Percentiles rank a stretch among this genome's conserved stretches.
These are phyloP conservation scores for Pulveroboletus ridleyi DNA, from an alignment of 1,284 basidiomycete species.

Conservation along the genomic window DNA sequence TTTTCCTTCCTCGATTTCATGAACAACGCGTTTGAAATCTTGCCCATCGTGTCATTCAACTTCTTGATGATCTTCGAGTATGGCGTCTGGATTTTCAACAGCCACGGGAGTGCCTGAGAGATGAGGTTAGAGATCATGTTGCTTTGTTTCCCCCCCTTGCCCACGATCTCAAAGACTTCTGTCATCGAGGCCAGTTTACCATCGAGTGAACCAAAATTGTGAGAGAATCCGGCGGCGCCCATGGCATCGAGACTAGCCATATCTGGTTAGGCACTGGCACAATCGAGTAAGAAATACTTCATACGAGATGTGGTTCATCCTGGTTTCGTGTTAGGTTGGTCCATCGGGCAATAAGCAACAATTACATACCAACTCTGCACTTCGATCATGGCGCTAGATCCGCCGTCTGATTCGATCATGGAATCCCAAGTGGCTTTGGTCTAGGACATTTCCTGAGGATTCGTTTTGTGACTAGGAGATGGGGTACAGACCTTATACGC, in stretches of 20 bases:
- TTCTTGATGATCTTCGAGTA: no score
- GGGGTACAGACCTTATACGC: neutral
- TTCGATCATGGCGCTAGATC: neutral
- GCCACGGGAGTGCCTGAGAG: no score
- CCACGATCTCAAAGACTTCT: no score
- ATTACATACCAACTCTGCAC: neutral
- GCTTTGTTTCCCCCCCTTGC: no score
- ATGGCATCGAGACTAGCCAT: neutral
- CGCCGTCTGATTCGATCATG: neutral
- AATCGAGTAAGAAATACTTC: neutral
- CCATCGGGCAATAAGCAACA: neutral
- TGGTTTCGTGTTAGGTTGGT: neutral
- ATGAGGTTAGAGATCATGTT: no score
- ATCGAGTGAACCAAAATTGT: neutral
- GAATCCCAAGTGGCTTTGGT: neutral
- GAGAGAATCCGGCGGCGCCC: neutral
- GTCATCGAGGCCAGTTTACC: neutral
- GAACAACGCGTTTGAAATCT: no score
- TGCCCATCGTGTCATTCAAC: no score
- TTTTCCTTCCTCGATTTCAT: no score
- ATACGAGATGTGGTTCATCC: neutral
- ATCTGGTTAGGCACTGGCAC: neutral
- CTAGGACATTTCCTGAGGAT: neutral
- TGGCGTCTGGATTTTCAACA: no score
- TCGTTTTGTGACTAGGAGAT: neutral